Evolutionary conservation across 306 rosid genomes (phyloP).

Genomic region (Gastrolobium villosum): DNA sequence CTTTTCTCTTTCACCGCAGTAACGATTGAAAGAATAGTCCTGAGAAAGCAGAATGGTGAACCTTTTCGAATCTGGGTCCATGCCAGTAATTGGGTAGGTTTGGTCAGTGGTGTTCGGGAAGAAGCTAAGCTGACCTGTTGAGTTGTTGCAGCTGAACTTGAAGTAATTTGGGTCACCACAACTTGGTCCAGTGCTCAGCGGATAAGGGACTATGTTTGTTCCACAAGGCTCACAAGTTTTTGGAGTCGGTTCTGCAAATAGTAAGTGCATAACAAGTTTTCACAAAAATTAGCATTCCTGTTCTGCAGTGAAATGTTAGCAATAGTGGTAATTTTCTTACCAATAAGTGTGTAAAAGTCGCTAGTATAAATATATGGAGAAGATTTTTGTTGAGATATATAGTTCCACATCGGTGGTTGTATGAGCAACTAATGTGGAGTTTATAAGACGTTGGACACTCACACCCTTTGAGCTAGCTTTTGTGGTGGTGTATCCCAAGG

Average conservation of each 20-base stretch:
- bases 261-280: too few species aligned
- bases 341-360: too few species aligned
- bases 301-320: too few species aligned
- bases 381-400: too few species aligned
- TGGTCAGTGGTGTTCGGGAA: background rate
- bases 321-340: too few species aligned
- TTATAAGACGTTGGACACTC: too few species aligned
- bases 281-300: too few species aligned
- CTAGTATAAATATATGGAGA: too few species aligned
- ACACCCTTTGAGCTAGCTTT: too few species aligned
- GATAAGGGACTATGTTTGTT: conserved; percentile 53
- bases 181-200: conserved; percentile 46
- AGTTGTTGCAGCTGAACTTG: conserved; percentile 32
- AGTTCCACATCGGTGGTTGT: too few species aligned
- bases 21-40: background rate
- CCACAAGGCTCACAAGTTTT: conserved; percentile 55
- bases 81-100: background rate
- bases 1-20: background rate
- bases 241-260: conserved; percentile 42
- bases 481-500: too few species aligned
- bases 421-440: too few species aligned
- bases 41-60: conserved; percentile 21
- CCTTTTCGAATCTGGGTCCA: background rate
- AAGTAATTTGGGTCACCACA: conserved; percentile 54
- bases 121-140: conserved; percentile 38